Evolutionary conservation across 768 basidiomycete genomes (phyloP).

Genomic region (Suillus bovinus): DNA sequence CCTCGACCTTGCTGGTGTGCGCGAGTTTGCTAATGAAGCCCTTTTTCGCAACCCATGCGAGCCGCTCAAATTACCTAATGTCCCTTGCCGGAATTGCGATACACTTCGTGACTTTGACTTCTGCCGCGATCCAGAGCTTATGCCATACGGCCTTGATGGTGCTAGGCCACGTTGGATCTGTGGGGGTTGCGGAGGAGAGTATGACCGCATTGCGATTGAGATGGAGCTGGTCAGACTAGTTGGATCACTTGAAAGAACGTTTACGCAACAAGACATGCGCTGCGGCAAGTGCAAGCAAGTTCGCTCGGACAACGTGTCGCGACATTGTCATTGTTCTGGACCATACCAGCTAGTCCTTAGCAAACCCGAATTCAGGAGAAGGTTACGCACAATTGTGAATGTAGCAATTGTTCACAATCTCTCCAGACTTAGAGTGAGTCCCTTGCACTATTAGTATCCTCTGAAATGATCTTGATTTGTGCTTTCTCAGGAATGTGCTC

Average conservation of each 20-base stretch:
- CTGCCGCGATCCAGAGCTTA: slow-evolving; percentile 85
- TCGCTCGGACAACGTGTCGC: slow-evolving; percentile 83
- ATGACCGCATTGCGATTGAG: slow-evolving; percentile 88
- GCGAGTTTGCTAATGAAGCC: slow-evolving; percentile 86
- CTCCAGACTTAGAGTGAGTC: slow-evolving; percentile 60
- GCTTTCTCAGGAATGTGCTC: slow-evolving; percentile 39
- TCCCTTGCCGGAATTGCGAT: slow-evolving; percentile 89
- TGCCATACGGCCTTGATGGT: slow-evolving; percentile 54
- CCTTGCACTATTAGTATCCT: background rate
- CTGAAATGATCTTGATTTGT: background rate
- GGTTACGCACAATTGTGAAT: slow-evolving; percentile 80
- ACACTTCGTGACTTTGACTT: slow-evolving; percentile 90
- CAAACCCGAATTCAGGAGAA: slow-evolving; percentile 69
- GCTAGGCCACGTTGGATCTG: slow-evolving; percentile 67
- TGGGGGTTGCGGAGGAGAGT: slow-evolving; percentile 75
- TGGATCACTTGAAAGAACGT: slow-evolving; percentile 65
- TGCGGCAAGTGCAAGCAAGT: slow-evolving; percentile 91
- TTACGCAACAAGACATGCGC: slow-evolving; percentile 86
- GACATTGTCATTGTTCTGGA: slow-evolving; percentile 88
- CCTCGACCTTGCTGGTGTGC: slow-evolving; percentile 82
- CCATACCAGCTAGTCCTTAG: slow-evolving; percentile 71
- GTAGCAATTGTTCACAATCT: slow-evolving; percentile 77
- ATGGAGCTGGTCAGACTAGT: slow-evolving; percentile 80
- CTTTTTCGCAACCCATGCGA: slow-evolving; percentile 91
- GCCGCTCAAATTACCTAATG: slow-evolving; percentile 78